Percentiles rank a stretch among this genome's conserved stretches.
Evolutionary conservation across 2,329 filamentous ascomycete species (phyloP).

Genomic region (Malbranchea cinnamomea): DNA sequence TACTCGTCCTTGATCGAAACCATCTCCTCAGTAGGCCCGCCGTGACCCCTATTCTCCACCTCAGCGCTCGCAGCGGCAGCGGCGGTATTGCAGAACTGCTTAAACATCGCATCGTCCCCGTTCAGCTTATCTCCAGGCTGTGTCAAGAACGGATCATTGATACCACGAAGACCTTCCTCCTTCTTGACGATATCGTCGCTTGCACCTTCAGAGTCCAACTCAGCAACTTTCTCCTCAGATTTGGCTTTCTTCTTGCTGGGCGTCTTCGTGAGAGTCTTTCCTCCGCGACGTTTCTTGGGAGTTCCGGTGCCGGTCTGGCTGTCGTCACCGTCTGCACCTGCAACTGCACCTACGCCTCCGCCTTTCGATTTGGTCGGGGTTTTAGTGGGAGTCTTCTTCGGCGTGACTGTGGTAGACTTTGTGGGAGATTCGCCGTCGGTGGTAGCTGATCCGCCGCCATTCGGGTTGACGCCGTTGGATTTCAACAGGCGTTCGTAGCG

Average conservation of each 20-base stretch:
- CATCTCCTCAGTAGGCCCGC: no score
- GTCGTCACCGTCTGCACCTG: no score
- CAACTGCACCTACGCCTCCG: no score
- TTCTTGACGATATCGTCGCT: background rate
- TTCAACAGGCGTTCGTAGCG: constrained; percentile 53
- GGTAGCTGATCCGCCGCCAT: constrained; percentile 6
- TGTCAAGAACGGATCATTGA: constrained; percentile 8
- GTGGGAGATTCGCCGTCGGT: constrained; percentile 4
- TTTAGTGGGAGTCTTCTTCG: constrained; percentile 13
- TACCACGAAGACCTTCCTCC: background rate
- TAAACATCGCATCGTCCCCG: constrained; percentile 4
- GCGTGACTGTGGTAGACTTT: constrained; percentile 14
- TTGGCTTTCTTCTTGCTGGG: constrained; percentile 10
- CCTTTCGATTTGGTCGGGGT: no score
- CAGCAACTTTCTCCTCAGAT: constrained; percentile 6
- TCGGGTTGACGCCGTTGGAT: constrained; percentile 34
- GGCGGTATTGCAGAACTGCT: constrained; percentile 8
- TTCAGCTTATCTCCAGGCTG: background rate
- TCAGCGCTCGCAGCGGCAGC: background rate
- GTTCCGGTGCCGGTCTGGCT: no score
- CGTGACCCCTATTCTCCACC: constrained; percentile 2
- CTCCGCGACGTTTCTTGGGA: constrained; percentile 10
- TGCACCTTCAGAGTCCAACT: constrained; percentile 3
- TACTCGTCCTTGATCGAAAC: no score
- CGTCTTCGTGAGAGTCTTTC: constrained; percentile 2